Percentiles rank a stretch among this genome's conserved stretches.
Evolutionary conservation across 2,329 filamentous ascomycete species (phyloP).

Genomic region (Penicillium italicum): DNA sequence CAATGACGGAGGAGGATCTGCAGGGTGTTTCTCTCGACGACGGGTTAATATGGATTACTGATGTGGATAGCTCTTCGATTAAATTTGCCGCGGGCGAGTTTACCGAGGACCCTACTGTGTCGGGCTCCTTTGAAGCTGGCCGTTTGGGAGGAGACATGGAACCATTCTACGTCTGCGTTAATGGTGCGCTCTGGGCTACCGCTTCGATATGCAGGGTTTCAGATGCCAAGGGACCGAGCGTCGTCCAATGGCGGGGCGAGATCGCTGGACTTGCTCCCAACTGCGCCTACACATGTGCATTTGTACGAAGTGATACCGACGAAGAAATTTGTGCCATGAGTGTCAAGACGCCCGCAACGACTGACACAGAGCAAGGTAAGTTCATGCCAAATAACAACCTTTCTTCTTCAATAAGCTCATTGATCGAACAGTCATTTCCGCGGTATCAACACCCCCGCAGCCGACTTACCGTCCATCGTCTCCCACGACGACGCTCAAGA

Average conservation of each 20-base stretch:
- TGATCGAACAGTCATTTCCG: constrained; percentile 28
- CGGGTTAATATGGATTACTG: constrained; percentile 47
- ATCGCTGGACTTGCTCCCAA: constrained; percentile 63
- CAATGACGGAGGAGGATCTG: constrained; percentile 43
- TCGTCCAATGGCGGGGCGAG: constrained; percentile 56
- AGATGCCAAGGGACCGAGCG: constrained; percentile 44
- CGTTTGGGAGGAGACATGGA: constrained; percentile 41
- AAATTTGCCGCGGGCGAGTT: constrained; percentile 47
- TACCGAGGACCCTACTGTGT: constrained; percentile 33
- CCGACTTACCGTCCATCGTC: constrained; percentile 61
- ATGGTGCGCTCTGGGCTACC: constrained; percentile 63
- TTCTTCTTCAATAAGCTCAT: constrained; percentile 7
- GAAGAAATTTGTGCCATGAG: constrained; percentile 58
- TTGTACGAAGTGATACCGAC: constrained; percentile 55
- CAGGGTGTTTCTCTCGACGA: constrained; percentile 42
- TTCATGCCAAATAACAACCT: neutral
- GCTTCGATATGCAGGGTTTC: constrained; percentile 51
- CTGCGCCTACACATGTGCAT: constrained; percentile 62
- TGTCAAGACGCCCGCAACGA: constrained; percentile 59
- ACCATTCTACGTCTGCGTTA: constrained; percentile 63
- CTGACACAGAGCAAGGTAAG: constrained; percentile 57
- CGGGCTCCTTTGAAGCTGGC: constrained; percentile 29
- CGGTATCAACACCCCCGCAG: constrained; percentile 50
- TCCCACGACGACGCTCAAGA: constrained; percentile 61
- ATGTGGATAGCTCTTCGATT: constrained; percentile 46